Evolutionary conservation across 345 rosid species (phyloP), one percentile per base, ranked within the genome.

Genomic region (Populus alba): DNA sequence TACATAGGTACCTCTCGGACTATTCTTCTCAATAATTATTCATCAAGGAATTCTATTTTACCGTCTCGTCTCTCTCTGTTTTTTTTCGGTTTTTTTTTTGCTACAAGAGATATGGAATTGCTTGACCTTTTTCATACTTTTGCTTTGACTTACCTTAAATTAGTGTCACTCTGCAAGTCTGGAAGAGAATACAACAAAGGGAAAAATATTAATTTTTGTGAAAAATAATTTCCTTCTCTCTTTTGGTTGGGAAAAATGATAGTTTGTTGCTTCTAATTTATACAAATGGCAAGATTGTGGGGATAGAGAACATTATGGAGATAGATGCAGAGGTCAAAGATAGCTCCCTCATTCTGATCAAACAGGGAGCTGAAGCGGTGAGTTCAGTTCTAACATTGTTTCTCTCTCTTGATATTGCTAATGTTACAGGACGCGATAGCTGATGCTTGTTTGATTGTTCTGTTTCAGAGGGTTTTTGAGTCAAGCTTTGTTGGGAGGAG

Each of bases 401-500:
- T 43, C 4, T 43, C 47, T 10, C 4, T 11, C 47, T 2, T 43
- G 47, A 43, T 43, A 43, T 2, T 43, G 47, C 47, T 43, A 43
- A 43, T 43, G 15, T 43, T 43, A 43, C 4, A 43, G 47, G 37
- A 33, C 5, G 37, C 37, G 1, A 17, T 71, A 71, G 69, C 75
- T 47, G 65, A 29, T 51, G 22, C 61, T 73, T 17, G 41, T 77
- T 2, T 61, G 39, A 23, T 17, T 27, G 11, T 80, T 35, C 39
- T 70, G 9, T 77, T 82, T 69, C 86, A 97, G 99, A 90, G 94
- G 59, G 92, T 97, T 76, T 97, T 92, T 38, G 96, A 91, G 81
- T 91, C 94, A 10, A 80, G 74, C 22, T 97, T 97, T 83, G 93
- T 86, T 18, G 98, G 96, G 72, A 92, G 89, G 82, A 87, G 79